These are phyloP conservation scores for Ilex asprella DNA, from an alignment of 257 asterid species.

Conservation along the genomic window DNA sequence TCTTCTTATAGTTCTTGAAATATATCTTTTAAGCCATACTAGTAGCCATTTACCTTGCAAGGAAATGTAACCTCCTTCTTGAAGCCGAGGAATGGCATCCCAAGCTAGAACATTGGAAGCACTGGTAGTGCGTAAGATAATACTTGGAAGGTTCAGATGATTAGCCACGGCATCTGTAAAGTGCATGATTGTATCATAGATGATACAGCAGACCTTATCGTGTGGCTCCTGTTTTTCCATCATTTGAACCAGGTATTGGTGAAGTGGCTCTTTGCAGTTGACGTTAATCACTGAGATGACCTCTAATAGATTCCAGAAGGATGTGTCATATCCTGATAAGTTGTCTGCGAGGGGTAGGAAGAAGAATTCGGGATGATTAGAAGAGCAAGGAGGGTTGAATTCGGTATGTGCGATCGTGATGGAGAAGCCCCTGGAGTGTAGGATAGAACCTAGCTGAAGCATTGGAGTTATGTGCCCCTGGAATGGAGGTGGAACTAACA, in stretches of 20 bases:
- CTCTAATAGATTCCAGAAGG: not conserved
- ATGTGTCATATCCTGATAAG: not conserved
- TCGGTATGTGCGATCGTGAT: conserved; percentile 42
- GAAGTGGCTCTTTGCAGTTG: conserved; percentile 6
- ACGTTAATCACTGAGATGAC: conserved; percentile 1
- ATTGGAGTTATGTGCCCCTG: conserved; percentile 57
- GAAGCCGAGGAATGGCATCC: conserved; percentile 17
- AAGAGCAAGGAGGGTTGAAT: conserved; percentile 35
- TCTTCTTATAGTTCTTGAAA: no score
- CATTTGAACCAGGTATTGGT: conserved; percentile 11
- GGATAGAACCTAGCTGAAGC: conserved; percentile 38
- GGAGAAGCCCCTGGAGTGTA: conserved; percentile 45
- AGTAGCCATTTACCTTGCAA: conserved; percentile 14
- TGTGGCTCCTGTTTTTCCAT: conserved; percentile 8
- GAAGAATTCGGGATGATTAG: conserved; percentile 29
- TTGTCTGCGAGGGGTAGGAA: conserved; percentile 17
- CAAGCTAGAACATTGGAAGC: conserved; percentile 14
- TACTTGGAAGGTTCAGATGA: conserved; percentile 16
- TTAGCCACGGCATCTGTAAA: conserved; percentile 14
- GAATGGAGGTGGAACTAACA: conserved; percentile 38
- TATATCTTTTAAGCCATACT: no score
- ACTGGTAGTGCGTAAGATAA: conserved; percentile 15
- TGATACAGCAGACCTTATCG: conserved; percentile 14
- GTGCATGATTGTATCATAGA: conserved; percentile 23
- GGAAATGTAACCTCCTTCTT: conserved; percentile 12